Conservation (phyloP, 208 protist genomes). For the Crithidia bombi region DNA sequence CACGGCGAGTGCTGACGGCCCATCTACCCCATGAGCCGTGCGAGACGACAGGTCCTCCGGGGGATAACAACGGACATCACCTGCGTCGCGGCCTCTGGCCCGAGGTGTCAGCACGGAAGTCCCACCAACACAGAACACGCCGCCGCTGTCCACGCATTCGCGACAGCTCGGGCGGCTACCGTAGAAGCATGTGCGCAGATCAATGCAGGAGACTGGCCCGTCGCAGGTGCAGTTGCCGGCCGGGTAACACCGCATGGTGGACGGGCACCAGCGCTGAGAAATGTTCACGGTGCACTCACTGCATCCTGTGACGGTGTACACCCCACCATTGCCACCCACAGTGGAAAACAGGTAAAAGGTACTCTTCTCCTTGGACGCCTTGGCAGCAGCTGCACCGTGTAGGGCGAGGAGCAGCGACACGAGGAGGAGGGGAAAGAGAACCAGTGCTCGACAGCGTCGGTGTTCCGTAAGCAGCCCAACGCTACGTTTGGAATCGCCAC, state of each 20-base stretch:
- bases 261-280: slow-evolving; percentile 46
- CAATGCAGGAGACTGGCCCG: slow-evolving; percentile 24
- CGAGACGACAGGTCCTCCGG: slow-evolving; percentile 1
- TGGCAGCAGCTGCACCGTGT: neutral
- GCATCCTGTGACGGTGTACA: slow-evolving; percentile 38
- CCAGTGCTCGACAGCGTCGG: neutral
- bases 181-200: slow-evolving; percentile 51
- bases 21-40: neutral
- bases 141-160: slow-evolving; percentile 46
- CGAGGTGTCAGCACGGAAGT: neutral
- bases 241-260: slow-evolving; percentile 56
- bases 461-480: too few species aligned
- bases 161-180: slow-evolving; percentile 39
- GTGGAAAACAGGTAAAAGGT: neutral
- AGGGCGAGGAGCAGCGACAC: neutral
- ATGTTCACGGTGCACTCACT: slow-evolving; percentile 50
- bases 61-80: slow-evolving; percentile 37
- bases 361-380: slow-evolving; percentile 8
- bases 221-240: slow-evolving; percentile 45
- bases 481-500: too few species aligned
- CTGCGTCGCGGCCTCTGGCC: neutral
- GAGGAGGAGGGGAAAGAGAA: neutral
- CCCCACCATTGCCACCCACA: neutral
- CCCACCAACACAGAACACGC: slow-evolving; percentile 43
- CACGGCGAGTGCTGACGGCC: neutral